Evolutionary conservation across 257 asterid genomes (phyloP).

Genomic region (Primulina huaijiensis): DNA sequence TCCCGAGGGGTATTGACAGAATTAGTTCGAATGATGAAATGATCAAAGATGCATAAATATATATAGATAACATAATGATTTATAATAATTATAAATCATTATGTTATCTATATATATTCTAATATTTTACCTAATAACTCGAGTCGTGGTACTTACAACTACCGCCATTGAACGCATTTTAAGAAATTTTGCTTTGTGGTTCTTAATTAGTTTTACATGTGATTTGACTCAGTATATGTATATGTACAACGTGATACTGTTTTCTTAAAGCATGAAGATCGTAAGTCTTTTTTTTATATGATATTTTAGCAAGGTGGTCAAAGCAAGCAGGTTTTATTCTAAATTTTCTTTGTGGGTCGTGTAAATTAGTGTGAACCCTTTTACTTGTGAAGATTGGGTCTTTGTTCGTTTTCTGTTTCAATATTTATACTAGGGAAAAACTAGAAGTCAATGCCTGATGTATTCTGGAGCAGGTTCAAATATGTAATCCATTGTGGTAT

Average conservation of each 20-base stretch:
- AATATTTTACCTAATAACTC: not conserved
- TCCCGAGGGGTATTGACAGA: no score
- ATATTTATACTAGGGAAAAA: not conserved
- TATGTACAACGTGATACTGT: no score
- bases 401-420: not conserved
- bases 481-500: not conserved
- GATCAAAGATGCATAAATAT: no score
- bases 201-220: not conserved
- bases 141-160: not conserved
- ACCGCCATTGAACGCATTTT: not conserved
- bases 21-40: no score
- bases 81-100: no score
- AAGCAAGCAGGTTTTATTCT: not conserved
- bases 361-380: slow-evolving; percentile 19
- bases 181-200: not conserved
- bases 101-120: no score
- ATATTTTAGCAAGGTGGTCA: slow-evolving; percentile 4
- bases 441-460: not conserved
- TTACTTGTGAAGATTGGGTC: not conserved
- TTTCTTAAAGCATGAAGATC: no score
- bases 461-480: not conserved
- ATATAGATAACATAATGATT: no score
- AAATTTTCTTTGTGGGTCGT: not conserved
- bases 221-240: not conserved
- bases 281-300: not conserved